These are phyloP conservation scores for Hanseniaspora jakobsenii DNA, from an alignment of 805 yeast species.

Conservation along the genomic window DNA sequence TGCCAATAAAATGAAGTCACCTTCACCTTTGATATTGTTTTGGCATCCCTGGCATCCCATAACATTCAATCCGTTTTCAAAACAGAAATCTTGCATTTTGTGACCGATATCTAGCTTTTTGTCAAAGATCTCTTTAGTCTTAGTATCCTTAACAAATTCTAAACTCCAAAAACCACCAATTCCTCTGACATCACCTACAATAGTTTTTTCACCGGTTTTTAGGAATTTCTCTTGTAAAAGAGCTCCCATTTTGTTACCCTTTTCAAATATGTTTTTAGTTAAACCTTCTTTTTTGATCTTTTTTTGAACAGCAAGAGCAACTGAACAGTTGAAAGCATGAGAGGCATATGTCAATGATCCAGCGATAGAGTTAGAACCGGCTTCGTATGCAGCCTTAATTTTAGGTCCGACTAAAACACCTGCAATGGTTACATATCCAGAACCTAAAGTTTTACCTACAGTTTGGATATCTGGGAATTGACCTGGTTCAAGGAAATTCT, in stretches of 20 bases:
- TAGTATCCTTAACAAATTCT: constrained; percentile 43
- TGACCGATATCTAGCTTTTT: constrained; percentile 30
- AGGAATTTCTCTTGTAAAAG: constrained; percentile 29
- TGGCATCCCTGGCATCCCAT: constrained; percentile 38
- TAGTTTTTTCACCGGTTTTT: constrained; percentile 26
- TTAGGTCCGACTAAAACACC: constrained; percentile 34
- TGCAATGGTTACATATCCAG: constrained; percentile 40
- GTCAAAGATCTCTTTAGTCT: constrained; percentile 39
- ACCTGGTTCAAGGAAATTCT: constrained; percentile 30
- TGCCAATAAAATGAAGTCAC: constrained; percentile 36
- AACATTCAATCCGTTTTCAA: constrained; percentile 36
- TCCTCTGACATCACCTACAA: constrained; percentile 52
- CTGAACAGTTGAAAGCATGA: constrained; percentile 37
- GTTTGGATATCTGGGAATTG: constrained; percentile 38
- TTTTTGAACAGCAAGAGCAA: constrained; percentile 36
- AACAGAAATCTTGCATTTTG: constrained; percentile 27
- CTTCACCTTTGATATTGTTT: constrained; percentile 22
- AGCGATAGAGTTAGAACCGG: constrained; percentile 32
- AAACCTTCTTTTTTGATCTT: constrained; percentile 28
- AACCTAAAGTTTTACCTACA: constrained; percentile 40
- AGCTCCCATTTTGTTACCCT: constrained; percentile 34
- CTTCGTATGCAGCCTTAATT: constrained; percentile 28
- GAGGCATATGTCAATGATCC: constrained; percentile 44
- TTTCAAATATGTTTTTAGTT: constrained; percentile 33
- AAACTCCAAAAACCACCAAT: constrained; percentile 49